Evolutionary conservation across 2,329 filamentous ascomycete genomes (phyloP).

Genomic region (Calonectria pauciramosa): DNA sequence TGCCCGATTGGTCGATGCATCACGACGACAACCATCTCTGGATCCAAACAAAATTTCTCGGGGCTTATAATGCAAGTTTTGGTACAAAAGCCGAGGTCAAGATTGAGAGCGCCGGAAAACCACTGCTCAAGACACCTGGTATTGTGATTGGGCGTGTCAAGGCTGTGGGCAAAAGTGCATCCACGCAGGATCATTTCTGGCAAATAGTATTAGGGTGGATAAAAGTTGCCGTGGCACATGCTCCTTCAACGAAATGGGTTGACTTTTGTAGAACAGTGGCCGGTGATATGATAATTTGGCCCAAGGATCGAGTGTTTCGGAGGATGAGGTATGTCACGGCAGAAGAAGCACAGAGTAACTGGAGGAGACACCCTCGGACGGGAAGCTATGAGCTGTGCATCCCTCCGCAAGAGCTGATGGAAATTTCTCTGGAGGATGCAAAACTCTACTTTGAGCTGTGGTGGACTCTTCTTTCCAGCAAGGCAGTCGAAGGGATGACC

Average conservation of each 20-base stretch:
- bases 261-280: background rate
- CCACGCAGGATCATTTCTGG: background rate
- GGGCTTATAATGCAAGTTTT: background rate
- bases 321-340: background rate
- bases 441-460: background rate
- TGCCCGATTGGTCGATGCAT: background rate
- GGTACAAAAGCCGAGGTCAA: background rate
- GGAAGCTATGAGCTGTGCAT: background rate
- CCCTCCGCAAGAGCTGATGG: background rate
- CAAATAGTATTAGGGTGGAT: background rate
- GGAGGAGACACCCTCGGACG: background rate
- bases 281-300: background rate
- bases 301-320: background rate
- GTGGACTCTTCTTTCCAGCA: background rate
- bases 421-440: background rate
- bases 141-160: background rate
- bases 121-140: background rate
- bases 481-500: background rate
- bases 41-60: background rate
- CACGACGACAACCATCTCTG: too few relatives aligned
- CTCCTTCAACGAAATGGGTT: background rate
- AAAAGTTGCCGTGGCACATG: background rate
- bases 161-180: too few relatives aligned
- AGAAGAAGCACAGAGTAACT: background rate
- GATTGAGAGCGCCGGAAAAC: background rate